phyloP scores from a whole-genome alignment of 2,329 filamentous ascomycete species.

The Verticillium tricorpus region DNA sequence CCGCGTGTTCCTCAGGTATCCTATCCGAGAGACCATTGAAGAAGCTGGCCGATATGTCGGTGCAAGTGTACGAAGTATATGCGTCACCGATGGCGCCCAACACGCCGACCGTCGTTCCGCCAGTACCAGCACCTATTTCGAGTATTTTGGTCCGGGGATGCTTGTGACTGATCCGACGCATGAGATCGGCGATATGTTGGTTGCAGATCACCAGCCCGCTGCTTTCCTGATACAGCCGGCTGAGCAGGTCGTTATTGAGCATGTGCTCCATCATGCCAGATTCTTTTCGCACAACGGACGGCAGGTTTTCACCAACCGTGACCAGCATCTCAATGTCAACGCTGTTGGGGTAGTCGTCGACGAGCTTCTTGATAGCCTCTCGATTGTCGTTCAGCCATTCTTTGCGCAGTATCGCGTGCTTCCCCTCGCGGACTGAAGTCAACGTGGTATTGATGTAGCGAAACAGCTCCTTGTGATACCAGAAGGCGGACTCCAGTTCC shows the following conservation, averaged over 20 bases:
- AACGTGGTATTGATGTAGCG: background rate
- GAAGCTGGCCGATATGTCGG: conserved; percentile 23
- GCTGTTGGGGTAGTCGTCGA: background rate
- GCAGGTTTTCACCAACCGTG: background rate
- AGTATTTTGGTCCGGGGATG: conserved; percentile 19
- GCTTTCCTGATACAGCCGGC: conserved; percentile 19
- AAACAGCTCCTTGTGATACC: background rate
- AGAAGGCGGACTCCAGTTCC: background rate
- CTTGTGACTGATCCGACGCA: conserved; percentile 10
- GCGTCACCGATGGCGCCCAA: conserved; percentile 13
- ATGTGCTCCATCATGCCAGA: conserved; percentile 8
- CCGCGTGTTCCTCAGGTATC: conserved; percentile 10
- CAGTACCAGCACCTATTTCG: conserved; percentile 38
- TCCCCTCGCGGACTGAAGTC: background rate
- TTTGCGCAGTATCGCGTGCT: background rate
- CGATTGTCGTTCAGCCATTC: background rate
- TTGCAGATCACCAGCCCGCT: conserved; percentile 4
- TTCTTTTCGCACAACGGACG: no score
- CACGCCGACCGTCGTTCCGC: conserved; percentile 31
- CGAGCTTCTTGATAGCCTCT: background rate
- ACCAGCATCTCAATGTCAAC: background rate
- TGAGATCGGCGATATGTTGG: conserved; percentile 6
- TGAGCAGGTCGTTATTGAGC: conserved; percentile 22
- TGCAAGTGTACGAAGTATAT: conserved; percentile 21
- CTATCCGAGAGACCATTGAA: conserved; percentile 21